Conservation (phyloP, 768 basidiomycete genomes). For the Boletus rubropictus region DNA sequence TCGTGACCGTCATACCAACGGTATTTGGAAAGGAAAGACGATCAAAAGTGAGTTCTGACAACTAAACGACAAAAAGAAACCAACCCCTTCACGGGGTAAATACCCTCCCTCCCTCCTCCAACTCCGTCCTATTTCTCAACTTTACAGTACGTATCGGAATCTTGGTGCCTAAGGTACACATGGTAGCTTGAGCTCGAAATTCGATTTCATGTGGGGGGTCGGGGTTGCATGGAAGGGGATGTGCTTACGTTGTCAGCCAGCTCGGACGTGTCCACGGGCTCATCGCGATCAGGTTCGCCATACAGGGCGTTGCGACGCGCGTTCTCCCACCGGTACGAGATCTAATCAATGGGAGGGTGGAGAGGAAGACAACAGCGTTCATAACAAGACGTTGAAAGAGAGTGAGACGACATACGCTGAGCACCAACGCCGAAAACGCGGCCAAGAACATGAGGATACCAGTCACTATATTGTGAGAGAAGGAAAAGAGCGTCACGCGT, state of each 20-base stretch:
- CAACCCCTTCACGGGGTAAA: not conserved
- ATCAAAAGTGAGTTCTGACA: not conserved
- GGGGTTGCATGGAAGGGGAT: not conserved
- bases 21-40: no score
- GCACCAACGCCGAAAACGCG: constrained; percentile 14
- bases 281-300: constrained; percentile 44
- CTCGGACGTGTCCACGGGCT: constrained; percentile 55
- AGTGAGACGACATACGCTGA: constrained; percentile 14
- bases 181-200: not conserved
- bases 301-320: constrained; percentile 45
- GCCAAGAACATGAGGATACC: constrained; percentile 23
- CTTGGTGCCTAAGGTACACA: constrained; percentile 41
- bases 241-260: constrained; percentile 47
- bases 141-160: constrained; percentile 51
- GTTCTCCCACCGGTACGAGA: constrained; percentile 62
- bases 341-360: constrained; percentile 30
- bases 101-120: no score
- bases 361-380: not conserved
- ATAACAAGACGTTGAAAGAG: not conserved
- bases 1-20: no score
- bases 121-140: not conserved
- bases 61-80: not conserved
- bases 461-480: not conserved
- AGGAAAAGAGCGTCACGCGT: not conserved
- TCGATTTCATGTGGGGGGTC: not conserved